Base-by-base conservation (phyloP, 495 filamentous ascomycete species). In the Neurospora intermedia region DNA sequence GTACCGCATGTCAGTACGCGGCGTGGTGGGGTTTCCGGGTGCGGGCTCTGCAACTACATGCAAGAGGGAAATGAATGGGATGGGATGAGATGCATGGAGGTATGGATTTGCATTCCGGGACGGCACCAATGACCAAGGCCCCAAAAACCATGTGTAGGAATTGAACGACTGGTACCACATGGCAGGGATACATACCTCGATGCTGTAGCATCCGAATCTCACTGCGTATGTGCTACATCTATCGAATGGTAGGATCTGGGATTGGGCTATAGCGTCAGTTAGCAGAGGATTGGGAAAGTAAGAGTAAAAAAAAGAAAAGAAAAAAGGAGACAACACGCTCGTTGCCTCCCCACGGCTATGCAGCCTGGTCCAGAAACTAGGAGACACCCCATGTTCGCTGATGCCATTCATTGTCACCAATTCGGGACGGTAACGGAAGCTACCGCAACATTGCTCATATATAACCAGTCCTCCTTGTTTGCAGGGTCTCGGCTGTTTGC, bases 381-480 rank as follows among this genome's bases (percentile, higher is more conserved):
- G 7, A 31, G 54, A 35, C 54, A 38, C 54, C 54, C 54, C 27
- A 35, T 66, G 54, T 35, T 35, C 54, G 27, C 27, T 18, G 35
- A 31, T 35, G 54, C 15, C 27, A 15, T 35, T 66, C 27, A 66
- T 66, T 66, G 27, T 66, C 54, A 35, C 54, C 62, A 40, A 40
- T 59, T 71, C 41, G 6, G 46, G 66, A 43, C 71, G 31, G 70
- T 69, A 8, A 45, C 43, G 35, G 42, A 59, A 54, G 7, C 13
- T 31, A 66, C 54, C 54, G 3, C 38, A 69, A 18, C 27, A 27
- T 70, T 69, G 31, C 8, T 73, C 43, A 77, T 77, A 78, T 78
- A 78, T 74, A 74, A 48, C 48, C n/a, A 15, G 41, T 59, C 59
- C 43, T 66, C 41, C 20, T 40, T 69, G 1, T 23, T 27, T 43